Evolutionary conservation across 75 land plant species (phyloP).

Genomic region (Picea glauca): DNA sequence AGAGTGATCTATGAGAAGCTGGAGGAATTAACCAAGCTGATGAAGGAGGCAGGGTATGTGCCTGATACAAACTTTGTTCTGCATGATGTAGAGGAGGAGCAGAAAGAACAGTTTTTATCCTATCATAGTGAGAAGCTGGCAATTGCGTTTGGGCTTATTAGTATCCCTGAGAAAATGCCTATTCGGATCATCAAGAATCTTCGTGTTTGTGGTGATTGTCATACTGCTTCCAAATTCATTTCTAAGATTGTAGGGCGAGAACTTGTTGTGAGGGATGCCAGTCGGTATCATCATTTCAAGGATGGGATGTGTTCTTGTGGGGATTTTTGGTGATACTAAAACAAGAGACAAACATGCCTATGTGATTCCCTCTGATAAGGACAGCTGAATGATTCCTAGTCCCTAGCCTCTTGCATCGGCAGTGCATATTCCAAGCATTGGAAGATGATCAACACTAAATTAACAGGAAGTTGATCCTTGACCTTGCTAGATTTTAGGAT

Average conservation of each 20-base stretch:
- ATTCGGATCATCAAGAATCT: background rate
- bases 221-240: background rate
- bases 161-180: background rate
- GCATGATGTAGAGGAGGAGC: background rate
- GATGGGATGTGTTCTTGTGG: background rate
- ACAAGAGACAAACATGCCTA: background rate
- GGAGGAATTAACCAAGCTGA: background rate
- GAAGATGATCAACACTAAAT: background rate
- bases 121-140: background rate
- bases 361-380: constrained; percentile 4
- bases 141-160: background rate
- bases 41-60: background rate
- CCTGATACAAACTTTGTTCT: background rate
- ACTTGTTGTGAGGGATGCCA: background rate
- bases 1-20: background rate
- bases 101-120: background rate
- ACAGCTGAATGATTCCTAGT: background rate
- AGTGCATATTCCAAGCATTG: background rate
- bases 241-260: background rate
- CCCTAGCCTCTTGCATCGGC: background rate
- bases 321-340: background rate
- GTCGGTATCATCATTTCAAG: background rate
- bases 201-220: background rate
- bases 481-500: background rate
- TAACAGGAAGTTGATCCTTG: background rate